Evolutionary conservation across 352 stramenopile genomes (phyloP).

Genomic region (Achlya hypogyna): DNA sequence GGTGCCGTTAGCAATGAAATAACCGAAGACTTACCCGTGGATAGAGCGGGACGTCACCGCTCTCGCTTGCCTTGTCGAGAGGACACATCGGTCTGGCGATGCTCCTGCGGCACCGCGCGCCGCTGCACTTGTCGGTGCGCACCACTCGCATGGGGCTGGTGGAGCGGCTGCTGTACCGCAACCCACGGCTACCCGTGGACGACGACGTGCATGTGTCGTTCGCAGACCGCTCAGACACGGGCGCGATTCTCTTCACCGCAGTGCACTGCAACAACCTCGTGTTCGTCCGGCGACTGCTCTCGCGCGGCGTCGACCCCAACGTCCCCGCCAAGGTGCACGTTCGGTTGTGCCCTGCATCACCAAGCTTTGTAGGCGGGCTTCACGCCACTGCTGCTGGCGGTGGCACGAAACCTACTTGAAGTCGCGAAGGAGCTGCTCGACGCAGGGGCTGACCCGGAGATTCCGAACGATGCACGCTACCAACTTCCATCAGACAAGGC

Average conservation of each 20-base stretch:
- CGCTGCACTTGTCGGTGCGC: not conserved
- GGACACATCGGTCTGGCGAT: not conserved
- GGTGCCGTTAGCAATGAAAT: not conserved
- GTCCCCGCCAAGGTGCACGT: not conserved
- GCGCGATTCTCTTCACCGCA: not conserved
- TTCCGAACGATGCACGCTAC: not conserved
- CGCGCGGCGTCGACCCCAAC: not conserved
- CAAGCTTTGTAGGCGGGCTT: not conserved
- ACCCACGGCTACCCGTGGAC: not conserved
- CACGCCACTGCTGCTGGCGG: not conserved
- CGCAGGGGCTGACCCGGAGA: not conserved
- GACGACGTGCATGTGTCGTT: not conserved
- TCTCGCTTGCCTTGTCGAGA: not conserved
- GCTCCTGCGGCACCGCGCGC: not conserved
- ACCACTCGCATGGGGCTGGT: not conserved
- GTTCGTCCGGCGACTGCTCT: not conserved
- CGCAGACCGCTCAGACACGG: not conserved
- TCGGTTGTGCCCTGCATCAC: not conserved
- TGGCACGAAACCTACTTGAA: not conserved
- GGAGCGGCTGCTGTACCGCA: not conserved
- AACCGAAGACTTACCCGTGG: not conserved
- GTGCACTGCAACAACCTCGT: conserved; percentile 3
- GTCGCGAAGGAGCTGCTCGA: not conserved
- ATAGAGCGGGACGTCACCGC: not conserved
- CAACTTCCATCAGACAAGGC: not conserved